Base-by-base conservation (phyloP, 345 rosid genomes). In the Arabidopsis suecica region DNA sequence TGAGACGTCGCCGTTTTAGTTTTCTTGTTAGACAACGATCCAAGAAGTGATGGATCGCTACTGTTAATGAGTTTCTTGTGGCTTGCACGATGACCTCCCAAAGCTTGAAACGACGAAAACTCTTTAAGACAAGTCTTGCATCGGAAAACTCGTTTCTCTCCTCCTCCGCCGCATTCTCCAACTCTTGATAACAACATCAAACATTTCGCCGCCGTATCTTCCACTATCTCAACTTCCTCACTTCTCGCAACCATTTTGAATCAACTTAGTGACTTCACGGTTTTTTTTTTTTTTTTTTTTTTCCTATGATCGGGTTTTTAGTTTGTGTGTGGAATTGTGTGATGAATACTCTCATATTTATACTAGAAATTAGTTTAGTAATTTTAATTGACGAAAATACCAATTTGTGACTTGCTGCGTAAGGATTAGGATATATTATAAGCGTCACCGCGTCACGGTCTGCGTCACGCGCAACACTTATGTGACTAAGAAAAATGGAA, bases 41-140 rank as follows among this genome's bases (percentile, higher is more conserved):
- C 75, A 18, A 48, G 64, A 16, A 30, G 65, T 12, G 68, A 49
- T 13, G 28, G 4, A 11, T 68, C 83, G 77, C 51, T 72, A 56
- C 85, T 73, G 50, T 80, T 87, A 68, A 42, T 65, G 78, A 41
- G 66, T 28, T 84, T 91, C 38, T 61, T 91, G 49, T 91, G 97
- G 80, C 92, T 88, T 6, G 92, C 93, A 66, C 91, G 87, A 41
- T 93, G 98, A 6, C 98, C 96, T 13, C 96, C 96, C 3, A 91
- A 84, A 59, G 96, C 97, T 84, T 91, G 98, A 72, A 90, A 89
- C 16, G 98, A 84, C 6, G 79, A 82, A 65, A 90, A 93, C 6
- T 72, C 75, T 84, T 83, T 90, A 80, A 76, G 78, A 79, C 98
- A 91, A 59, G 91, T 80, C n/a, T 80, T 78, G 72, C 98, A 93